Conservation (phyloP, 345 rosid genomes). For the Corchorus capsularis region DNA sequence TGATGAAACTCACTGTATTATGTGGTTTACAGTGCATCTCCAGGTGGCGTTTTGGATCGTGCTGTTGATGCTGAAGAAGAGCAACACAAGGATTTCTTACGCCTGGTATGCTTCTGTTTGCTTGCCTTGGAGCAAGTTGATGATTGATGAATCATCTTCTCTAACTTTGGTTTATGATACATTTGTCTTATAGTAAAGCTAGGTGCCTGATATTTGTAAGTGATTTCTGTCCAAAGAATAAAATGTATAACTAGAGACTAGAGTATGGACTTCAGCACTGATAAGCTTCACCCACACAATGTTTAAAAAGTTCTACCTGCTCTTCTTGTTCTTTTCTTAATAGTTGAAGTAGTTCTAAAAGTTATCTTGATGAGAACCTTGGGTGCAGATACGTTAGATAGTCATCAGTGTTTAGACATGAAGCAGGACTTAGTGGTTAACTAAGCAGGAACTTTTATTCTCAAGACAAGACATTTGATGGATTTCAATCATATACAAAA, state of each 20-base stretch:
- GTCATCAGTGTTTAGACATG: background rate
- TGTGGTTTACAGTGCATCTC: conserved; percentile 51
- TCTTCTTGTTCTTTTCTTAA: background rate
- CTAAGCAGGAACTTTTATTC: background rate
- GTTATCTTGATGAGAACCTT: background rate
- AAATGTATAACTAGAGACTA: background rate
- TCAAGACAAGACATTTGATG: conserved; percentile 5
- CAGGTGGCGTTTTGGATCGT: conserved; percentile 70
- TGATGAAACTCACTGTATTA: conserved; percentile 7
- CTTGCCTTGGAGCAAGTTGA: background rate
- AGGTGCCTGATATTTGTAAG: background rate
- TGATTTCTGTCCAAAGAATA: background rate
- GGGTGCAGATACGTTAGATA: background rate
- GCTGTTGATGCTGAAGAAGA: conserved; percentile 72
- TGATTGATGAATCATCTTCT: background rate
- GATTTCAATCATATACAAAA: background rate
- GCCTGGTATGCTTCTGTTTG: conserved; percentile 45
- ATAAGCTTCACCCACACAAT: background rate
- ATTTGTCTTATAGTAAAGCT: conserved; percentile 7
- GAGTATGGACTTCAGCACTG: too few relatives aligned
- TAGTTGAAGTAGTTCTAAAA: background rate
- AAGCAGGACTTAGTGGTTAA: background rate
- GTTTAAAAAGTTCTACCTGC: background rate
- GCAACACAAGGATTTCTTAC: conserved; percentile 66
- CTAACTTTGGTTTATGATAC: background rate